Percentiles rank a stretch among this genome's conserved stretches.
These are phyloP conservation scores for Macrophomina phaseolina DNA, from an alignment of 2,329 filamentous ascomycete species.

Conservation along the genomic window DNA sequence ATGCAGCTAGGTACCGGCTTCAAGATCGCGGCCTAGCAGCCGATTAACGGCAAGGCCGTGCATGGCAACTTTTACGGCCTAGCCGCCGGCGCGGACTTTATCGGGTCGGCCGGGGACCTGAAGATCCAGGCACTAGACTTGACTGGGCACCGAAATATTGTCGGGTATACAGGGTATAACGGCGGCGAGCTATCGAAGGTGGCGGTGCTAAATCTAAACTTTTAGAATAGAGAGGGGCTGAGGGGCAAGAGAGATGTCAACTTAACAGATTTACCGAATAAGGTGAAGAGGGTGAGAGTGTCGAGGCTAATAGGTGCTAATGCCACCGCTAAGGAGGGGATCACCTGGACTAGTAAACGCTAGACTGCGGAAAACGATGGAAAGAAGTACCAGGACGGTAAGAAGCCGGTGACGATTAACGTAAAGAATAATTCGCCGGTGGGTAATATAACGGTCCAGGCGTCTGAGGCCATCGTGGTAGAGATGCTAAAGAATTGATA, in stretches of 20 bases:
- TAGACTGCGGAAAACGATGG: conserved; percentile 33
- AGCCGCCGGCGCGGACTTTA: not conserved
- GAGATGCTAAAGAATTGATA: not conserved
- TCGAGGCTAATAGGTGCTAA: not conserved
- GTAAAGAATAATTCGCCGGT: not conserved
- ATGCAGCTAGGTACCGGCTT: not conserved
- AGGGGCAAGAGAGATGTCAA: fast-evolving
- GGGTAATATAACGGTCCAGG: not conserved
- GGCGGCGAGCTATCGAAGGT: not conserved
- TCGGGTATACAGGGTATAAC: not conserved
- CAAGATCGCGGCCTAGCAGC: conserved; percentile 1
- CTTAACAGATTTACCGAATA: not conserved
- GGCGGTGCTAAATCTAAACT: not conserved
- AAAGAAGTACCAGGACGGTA: conserved; percentile 19
- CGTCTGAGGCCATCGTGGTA: not conserved
- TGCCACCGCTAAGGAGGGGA: too few species aligned
- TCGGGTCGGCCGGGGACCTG: not conserved
- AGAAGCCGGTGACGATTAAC: not conserved
- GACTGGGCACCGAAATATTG: not conserved
- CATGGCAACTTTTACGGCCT: conserved; percentile 14
- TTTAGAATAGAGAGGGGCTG: not conserved
- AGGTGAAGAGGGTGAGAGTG: not conserved
- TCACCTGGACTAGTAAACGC: not conserved
- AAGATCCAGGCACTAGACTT: not conserved
- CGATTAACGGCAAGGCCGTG: not conserved